These are phyloP conservation scores for Sugiyamaella floridensis DNA, from an alignment of 805 yeast genomes.

Conservation along the genomic window DNA sequence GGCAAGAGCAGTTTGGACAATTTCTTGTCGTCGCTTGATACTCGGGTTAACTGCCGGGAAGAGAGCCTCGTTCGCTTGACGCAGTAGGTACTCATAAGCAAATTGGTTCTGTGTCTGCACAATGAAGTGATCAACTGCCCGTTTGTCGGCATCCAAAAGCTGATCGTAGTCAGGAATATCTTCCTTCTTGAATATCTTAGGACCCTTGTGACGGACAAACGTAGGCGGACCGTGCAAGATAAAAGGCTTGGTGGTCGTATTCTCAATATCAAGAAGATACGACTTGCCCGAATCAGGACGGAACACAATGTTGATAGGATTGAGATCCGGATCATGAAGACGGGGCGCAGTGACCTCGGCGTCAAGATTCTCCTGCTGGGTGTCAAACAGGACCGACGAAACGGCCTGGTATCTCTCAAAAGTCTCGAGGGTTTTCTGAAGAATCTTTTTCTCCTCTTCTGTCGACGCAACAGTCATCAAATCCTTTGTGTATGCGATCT, in stretches of 20 bases:
- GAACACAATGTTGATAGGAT: conserved; percentile 77
- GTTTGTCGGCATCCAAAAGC: conserved; percentile 65
- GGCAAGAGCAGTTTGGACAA: conserved; percentile 27
- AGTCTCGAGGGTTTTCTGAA: conserved; percentile 42
- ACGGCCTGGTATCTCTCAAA: conserved; percentile 54
- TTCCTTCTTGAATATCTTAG: conserved; percentile 70
- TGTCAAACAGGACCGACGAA: conserved; percentile 49
- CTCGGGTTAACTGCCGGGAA: conserved; percentile 78
- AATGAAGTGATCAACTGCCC: conserved; percentile 79
- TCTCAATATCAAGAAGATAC: conserved; percentile 77
- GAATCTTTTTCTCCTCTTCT: conserved; percentile 30
- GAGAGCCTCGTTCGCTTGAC: conserved; percentile 48
- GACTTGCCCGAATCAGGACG: conserved; percentile 33
- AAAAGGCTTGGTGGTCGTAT: conserved; percentile 73
- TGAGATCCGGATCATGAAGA: conserved; percentile 73
- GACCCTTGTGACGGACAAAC: conserved; percentile 82
- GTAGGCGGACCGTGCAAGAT: conserved; percentile 71
- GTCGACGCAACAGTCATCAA: conserved; percentile 34
- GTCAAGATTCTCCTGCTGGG: conserved; percentile 38
- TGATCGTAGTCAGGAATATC: conserved; percentile 66
- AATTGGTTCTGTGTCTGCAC: conserved; percentile 87
- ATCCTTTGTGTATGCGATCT: conserved; percentile 51
- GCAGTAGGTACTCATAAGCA: conserved; percentile 74
- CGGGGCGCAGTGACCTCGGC: conserved; percentile 64
- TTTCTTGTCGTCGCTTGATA: conserved; percentile 44